These are phyloP conservation scores for Raphanus hybrid DNA, from an alignment of 441 rosid species.

Conservation along the genomic window DNA sequence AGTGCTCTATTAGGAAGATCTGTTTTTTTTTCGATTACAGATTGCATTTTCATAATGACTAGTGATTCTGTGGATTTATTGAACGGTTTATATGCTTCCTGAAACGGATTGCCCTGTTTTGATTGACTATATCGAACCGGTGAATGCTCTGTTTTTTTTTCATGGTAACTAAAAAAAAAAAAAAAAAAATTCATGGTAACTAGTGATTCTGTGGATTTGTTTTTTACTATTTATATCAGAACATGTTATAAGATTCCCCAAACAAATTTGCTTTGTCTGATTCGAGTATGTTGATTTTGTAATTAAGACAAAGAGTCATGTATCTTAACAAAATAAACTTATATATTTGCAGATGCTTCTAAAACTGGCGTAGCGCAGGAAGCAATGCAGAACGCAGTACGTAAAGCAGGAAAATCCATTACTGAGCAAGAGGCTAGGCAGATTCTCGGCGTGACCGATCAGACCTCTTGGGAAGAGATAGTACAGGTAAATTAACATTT, in stretches of 20 bases:
- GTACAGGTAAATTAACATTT: conserved; percentile 47
- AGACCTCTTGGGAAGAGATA: conserved; percentile 82
- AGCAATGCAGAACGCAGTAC: conserved; percentile 67
- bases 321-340: neutral
- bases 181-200: neutral
- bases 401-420: conserved; percentile 74
- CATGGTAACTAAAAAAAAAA: neutral
- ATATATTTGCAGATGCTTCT: conserved; percentile 69
- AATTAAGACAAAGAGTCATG: neutral
- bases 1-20: conserved; percentile 1
- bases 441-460: conserved; percentile 80
- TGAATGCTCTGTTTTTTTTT: neutral
- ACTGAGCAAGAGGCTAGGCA: conserved; percentile 86
- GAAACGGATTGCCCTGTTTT: neutral
- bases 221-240: neutral
- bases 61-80: neutral
- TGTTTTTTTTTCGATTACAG: neutral
- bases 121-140: neutral
- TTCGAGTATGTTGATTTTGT: neutral
- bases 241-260: neutral
- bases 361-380: conserved; percentile 86
- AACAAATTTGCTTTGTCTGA: neutral
- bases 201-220: conserved; percentile 3
- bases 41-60: neutral
- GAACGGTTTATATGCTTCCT: neutral